These are phyloP conservation scores for Beauveria varroae DNA, from an alignment of 2,329 filamentous ascomycete species.

Conservation along the genomic window DNA sequence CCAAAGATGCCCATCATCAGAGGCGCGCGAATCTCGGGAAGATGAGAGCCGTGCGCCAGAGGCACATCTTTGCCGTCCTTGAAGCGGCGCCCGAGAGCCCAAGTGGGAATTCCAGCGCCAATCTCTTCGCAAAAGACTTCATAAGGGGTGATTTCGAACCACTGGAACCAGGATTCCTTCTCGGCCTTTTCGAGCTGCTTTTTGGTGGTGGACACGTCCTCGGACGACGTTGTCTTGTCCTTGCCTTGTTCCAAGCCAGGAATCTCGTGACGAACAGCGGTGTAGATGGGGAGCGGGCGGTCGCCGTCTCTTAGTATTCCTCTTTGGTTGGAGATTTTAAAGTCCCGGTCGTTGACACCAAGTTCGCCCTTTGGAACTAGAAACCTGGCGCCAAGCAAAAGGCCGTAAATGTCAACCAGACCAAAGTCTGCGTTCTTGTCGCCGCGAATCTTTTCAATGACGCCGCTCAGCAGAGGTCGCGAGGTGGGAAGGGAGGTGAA, in stretches of 20 bases:
- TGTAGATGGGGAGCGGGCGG: slow-evolving; percentile 89
- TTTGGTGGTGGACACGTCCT: slow-evolving; percentile 32
- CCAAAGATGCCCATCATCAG: slow-evolving; percentile 92
- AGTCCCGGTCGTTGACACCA: slow-evolving; percentile 65
- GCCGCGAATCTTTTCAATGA: slow-evolving; percentile 87
- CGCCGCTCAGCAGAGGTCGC: slow-evolving; percentile 78
- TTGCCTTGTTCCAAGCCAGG: slow-evolving; percentile 46
- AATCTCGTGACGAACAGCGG: slow-evolving; percentile 91
- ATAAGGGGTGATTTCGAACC: slow-evolving; percentile 93
- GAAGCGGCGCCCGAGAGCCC: slow-evolving; percentile 83
- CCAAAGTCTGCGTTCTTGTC: slow-evolving; percentile 67
- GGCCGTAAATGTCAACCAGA: slow-evolving; percentile 86
- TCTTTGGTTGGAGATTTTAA: slow-evolving; percentile 86
- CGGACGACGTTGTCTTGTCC: slow-evolving; percentile 20
- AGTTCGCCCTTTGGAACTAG: slow-evolving; percentile 75
- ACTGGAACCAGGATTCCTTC: slow-evolving; percentile 87
- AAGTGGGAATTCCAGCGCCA: slow-evolving; percentile 84
- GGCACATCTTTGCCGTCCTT: slow-evolving; percentile 49
- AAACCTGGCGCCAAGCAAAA: slow-evolving; percentile 75
- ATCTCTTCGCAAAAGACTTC: slow-evolving; percentile 95
- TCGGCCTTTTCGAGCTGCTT: slow-evolving; percentile 44
- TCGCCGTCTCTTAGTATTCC: slow-evolving; percentile 68
- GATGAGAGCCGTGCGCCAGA: slow-evolving; percentile 56
- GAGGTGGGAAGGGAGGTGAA: slow-evolving; percentile 87
- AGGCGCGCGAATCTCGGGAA: slow-evolving; percentile 79